These are phyloP conservation scores for Laguncularia racemosa DNA, from an alignment of 345 rosid genomes.

Conservation along the genomic window DNA sequence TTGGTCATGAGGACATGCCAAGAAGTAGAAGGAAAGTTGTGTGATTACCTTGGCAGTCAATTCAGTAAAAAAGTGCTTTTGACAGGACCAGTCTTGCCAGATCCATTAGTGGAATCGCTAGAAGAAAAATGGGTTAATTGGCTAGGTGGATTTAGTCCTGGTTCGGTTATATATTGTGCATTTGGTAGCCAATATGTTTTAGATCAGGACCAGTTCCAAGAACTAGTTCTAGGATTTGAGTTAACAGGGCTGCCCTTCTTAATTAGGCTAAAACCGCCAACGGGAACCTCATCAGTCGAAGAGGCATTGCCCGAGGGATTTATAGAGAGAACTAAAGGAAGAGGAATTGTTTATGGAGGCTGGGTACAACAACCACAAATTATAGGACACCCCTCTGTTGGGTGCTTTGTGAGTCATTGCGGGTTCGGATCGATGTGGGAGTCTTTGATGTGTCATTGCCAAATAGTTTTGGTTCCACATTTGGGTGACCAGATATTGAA, in stretches of 20 bases:
- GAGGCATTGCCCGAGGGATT: conserved; percentile 75
- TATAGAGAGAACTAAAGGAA: conserved; percentile 41
- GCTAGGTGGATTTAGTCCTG: conserved; percentile 37
- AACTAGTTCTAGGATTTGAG: conserved; percentile 58
- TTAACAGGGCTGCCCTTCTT: conserved; percentile 49
- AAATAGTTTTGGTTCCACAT: conserved; percentile 50
- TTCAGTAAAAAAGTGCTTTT: conserved; percentile 36
- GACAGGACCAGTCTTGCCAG: conserved; percentile 55
- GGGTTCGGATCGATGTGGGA: conserved; percentile 84
- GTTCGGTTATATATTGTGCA: conserved; percentile 54
- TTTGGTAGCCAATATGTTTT: conserved; percentile 59
- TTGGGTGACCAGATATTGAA: conserved; percentile 59
- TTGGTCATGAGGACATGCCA: conserved; percentile 59
- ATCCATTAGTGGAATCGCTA: conserved; percentile 4
- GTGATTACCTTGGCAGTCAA: conserved; percentile 48
- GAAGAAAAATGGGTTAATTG: conserved; percentile 53
- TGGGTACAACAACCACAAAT: conserved; percentile 53
- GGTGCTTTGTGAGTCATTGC: conserved; percentile 69
- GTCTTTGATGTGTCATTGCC: conserved; percentile 48
- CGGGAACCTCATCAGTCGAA: conserved; percentile 34
- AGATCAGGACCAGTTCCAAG: conserved; percentile 56
- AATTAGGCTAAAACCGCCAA: conserved; percentile 48
- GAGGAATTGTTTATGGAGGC: conserved; percentile 41
- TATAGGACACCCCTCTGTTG: conserved; percentile 41
- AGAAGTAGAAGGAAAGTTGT: conserved; percentile 52